Evolutionary conservation across 257 asterid genomes (phyloP), one percentile per base, ranked within the genome.

Genomic region (Echites panduratus): DNA sequence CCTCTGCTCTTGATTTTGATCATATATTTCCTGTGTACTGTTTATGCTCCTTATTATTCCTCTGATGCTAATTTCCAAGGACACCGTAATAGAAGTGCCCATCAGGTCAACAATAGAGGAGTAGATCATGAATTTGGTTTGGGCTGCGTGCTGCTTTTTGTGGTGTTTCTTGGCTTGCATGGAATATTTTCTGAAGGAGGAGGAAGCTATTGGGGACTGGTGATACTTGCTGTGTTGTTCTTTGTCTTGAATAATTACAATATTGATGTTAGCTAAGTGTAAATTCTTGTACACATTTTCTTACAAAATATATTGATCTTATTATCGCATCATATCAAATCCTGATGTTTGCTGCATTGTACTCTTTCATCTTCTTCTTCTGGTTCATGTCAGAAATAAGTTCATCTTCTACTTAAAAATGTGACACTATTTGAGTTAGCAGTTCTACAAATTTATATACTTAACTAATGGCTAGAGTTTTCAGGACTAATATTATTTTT

Each of bases 1-100:
- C 96, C 93, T 4, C 84, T 87, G 43, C 50, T 84, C 59, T 68
- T 88, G 73, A 89, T 85, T 13, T 72, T 80, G 38, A 77, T 87
- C 53, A 66, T 84, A 19, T 86, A 83, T 79, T 40, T 88, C 5
- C 82, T 82, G 9, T 79, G 83, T 3, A 32, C 38, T 2, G 77
- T 85, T 24, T 86, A 82, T 29, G 41, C 82, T 73, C 53, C 56
- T 45, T 32, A 32, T 32, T 32, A 32, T 32, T 44, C 73, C 7
- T 49, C 5, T 49, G 59, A 49, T 20, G 35, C 9, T 50, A 20
- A 13, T 43, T 48, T 50, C 7, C 41, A 49, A 45, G 57, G 58
- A 17, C 1, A 26, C 9, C 27, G 86, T 32, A 84, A 85, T 26
- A 85, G 84, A 9, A 84, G 83, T 24, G 84, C 80, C 12, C 12